Conservation (phyloP, 371 early-diverging fungal genomes). For the Actinomortierella wolfii region DNA sequence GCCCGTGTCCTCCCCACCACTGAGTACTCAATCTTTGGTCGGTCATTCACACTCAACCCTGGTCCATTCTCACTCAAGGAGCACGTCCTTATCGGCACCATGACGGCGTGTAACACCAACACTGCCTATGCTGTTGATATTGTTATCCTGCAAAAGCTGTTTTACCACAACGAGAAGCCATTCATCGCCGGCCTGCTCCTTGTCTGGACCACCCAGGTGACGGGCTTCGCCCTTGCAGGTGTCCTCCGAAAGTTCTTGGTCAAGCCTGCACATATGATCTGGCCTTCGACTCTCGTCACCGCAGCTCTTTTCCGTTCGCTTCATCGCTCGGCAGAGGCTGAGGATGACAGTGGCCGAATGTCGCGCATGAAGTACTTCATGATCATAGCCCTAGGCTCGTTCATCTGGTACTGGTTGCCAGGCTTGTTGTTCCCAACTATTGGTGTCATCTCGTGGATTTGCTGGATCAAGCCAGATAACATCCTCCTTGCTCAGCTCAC, state of each 20-base stretch:
- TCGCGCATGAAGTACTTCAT: conserved; percentile 68
- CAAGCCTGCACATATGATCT: conserved; percentile 70
- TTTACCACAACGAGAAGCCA: conserved; percentile 64
- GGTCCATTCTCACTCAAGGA: conserved; percentile 90
- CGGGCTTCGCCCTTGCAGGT: conserved; percentile 89
- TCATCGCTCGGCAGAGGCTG: conserved; percentile 51
- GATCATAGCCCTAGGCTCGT: conserved; percentile 52
- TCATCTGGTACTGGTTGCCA: conserved; percentile 63
- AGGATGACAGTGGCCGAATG: conserved; percentile 49
- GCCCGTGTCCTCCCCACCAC: conserved; percentile 56
- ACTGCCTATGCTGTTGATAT: conserved; percentile 79
- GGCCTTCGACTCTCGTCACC: conserved; percentile 80
- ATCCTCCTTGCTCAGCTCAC: conserved; percentile 58
- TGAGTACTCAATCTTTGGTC: conserved; percentile 44
- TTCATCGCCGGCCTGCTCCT: conserved; percentile 63
- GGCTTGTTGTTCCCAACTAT: conserved; percentile 56
- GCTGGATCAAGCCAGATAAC: conserved; percentile 69
- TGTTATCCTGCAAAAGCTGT: conserved; percentile 66
- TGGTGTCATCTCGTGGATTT: conserved; percentile 60
- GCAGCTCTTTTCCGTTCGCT: conserved; percentile 75
- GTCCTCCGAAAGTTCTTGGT: conserved; percentile 67
- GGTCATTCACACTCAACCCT: conserved; percentile 68
- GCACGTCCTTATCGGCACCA: conserved; percentile 77
- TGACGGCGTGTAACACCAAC: conserved; percentile 55
- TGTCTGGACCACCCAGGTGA: conserved; percentile 66